Evolutionary conservation across 31 red algal species (phyloP).

Genomic region (Endocladia muricata): DNA sequence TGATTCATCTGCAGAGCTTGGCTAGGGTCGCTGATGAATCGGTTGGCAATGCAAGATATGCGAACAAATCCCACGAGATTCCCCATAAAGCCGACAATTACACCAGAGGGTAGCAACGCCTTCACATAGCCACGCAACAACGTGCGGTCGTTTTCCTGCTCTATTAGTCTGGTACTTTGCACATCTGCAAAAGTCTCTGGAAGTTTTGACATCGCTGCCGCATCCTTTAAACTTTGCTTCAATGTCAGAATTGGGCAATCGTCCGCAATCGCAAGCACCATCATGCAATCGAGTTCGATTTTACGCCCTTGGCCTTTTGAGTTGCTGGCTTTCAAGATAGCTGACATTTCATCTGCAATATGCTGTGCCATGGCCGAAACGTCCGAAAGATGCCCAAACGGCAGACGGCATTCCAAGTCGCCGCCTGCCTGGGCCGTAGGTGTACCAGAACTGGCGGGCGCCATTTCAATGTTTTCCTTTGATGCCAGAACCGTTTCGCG

Average conservation of each 20-base stretch:
- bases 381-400: conserved; percentile 56
- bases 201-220: not conserved
- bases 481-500: not conserved
- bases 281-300: not conserved
- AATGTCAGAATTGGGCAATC: conserved; percentile 15
- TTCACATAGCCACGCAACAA: conserved; percentile 65
- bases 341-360: conserved; percentile 17
- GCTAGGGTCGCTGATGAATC: conserved; percentile 57
- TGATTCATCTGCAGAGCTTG: conserved; percentile 50
- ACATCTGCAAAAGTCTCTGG: conserved; percentile 21
- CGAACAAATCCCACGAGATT: conserved; percentile 54
- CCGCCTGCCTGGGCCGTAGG: not conserved
- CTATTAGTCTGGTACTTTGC: not conserved
- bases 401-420: conserved; percentile 14
- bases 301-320: not conserved
- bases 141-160: not conserved
- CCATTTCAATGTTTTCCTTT: not conserved
- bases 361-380: conserved; percentile 26
- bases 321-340: not conserved
- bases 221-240: conserved; percentile 37
- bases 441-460: not conserved
- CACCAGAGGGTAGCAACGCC: conserved; percentile 46
- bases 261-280: conserved; percentile 11
- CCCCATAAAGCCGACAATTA: conserved; percentile 76
- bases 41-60: conserved; percentile 55